Conservation (phyloP, 2,329 filamentous ascomycete species). For the Pseudocercospora eumusae region DNA sequence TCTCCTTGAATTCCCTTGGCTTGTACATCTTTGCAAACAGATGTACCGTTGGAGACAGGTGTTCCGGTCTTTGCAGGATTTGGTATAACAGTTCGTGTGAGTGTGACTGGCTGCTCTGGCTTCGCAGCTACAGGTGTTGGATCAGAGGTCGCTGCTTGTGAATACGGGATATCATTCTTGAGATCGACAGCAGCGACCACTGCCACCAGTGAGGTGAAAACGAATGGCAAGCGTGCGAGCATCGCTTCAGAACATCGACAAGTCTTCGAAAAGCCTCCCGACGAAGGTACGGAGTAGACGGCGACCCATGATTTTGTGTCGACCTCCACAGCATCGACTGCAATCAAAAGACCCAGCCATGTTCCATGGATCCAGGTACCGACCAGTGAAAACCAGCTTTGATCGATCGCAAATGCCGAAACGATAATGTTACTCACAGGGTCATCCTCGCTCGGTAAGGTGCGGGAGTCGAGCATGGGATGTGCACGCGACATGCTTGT, state of each 20-base stretch:
- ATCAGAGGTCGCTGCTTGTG: neutral
- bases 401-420: conserved; percentile 5
- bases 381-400: neutral
- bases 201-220: conserved; percentile 5
- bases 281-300: neutral
- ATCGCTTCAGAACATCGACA: conserved; percentile 10
- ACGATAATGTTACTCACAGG: neutral
- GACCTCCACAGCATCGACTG: neutral
- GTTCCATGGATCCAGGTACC: conserved; percentile 1
- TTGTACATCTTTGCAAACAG: conserved; percentile 23
- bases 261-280: neutral
- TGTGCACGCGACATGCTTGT: neutral
- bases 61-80: neutral
- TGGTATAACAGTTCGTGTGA: conserved; percentile 6
- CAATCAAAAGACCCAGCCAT: conserved; percentile 1
- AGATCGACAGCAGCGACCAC: conserved; percentile 3
- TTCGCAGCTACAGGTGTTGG: conserved; percentile 11
- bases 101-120: conserved; percentile 3
- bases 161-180: conserved; percentile 1
- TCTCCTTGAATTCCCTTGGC: conserved; percentile 12
- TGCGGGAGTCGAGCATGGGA: neutral
- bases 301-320: neutral
- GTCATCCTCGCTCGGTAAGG: neutral
- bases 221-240: conserved; percentile 16
- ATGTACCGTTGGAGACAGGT: conserved; percentile 1